These are phyloP conservation scores for Martiniozyma asiatica DNA, from an alignment of 1,139 yeast species.

Conservation along the genomic window DNA sequence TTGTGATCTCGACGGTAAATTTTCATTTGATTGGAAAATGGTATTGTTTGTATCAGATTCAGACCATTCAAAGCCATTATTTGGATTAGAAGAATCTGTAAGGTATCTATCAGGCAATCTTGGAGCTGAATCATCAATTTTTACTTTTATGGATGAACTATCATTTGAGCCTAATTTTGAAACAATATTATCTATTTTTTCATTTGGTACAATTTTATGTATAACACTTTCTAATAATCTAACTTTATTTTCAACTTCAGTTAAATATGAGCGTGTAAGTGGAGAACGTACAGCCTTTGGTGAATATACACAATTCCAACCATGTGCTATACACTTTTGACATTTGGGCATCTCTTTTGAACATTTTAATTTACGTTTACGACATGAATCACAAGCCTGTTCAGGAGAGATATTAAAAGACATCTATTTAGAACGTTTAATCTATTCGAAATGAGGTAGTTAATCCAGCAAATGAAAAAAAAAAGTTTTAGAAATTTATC, in stretches of 20 bases:
- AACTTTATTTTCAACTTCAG: conserved; percentile 61
- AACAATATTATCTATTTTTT: conserved; percentile 27
- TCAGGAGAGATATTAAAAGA: conserved; percentile 14
- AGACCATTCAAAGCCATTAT: conserved; percentile 43
- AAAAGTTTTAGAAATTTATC: no score
- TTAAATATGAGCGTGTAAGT: conserved; percentile 67
- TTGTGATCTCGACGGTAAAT: no score
- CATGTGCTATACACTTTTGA: conserved; percentile 59
- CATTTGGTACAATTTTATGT: conserved; percentile 27
- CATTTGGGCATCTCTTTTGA: conserved; percentile 65
- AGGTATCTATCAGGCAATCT: conserved; percentile 28
- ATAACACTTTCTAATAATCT: conserved; percentile 43
- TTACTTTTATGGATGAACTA: neutral
- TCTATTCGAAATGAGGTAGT: no score
- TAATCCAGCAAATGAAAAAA: no score
- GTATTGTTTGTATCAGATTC: conserved; percentile 23
- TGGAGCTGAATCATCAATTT: conserved; percentile 7
- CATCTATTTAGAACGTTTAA: no score
- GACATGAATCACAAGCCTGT: conserved; percentile 43
- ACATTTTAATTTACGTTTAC: conserved; percentile 45
- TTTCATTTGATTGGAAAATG: neutral
- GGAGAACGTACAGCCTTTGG: conserved; percentile 75
- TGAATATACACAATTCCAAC: conserved; percentile 59
- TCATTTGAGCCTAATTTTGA: neutral
- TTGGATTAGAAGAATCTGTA: conserved; percentile 24